Evolutionary conservation across 371 early-diverging fungal species (phyloP).

Genomic region (Mortierella sp.): DNA sequence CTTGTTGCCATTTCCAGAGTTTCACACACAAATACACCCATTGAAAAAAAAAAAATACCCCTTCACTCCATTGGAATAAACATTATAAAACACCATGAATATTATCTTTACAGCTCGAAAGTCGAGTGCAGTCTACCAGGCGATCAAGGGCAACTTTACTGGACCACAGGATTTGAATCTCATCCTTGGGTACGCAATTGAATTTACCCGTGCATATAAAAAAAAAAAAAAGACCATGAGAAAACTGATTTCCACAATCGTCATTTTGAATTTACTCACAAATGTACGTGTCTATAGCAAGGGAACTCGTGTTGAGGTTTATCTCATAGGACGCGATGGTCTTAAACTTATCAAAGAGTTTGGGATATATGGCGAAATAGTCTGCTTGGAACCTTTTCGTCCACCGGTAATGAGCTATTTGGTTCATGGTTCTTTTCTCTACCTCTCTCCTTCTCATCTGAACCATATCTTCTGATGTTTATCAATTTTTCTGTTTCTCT

Average conservation of each 20-base stretch:
- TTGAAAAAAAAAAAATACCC: no score
- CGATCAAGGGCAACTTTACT: slow-evolving; percentile 76
- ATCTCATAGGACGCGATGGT: slow-evolving; percentile 67
- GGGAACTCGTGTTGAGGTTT: slow-evolving; percentile 80
- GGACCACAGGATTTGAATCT: slow-evolving; percentile 74
- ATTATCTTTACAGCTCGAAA: slow-evolving; percentile 65
- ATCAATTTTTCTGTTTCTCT: no score
- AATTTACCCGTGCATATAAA: background rate
- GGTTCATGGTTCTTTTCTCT: background rate
- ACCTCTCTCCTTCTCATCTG: background rate
- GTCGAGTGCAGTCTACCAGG: slow-evolving; percentile 66
- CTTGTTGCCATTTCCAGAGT: no score
- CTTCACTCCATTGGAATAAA: no score
- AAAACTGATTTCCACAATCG: background rate
- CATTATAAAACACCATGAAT: slow-evolving; percentile 24
- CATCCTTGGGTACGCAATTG: slow-evolving; percentile 72
- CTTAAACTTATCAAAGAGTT: slow-evolving; percentile 76
- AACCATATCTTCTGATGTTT: no score
- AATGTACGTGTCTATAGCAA: slow-evolving; percentile 67
- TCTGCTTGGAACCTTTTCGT: slow-evolving; percentile 67
- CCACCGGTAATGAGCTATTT: slow-evolving; percentile 59
- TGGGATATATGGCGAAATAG: slow-evolving; percentile 79
- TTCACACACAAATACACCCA: no score
- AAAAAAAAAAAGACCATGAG: background rate
- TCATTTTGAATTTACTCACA: background rate